These are phyloP conservation scores for Rhodamnia argentea DNA, from an alignment of 345 rosid genomes.

Conservation along the genomic window DNA sequence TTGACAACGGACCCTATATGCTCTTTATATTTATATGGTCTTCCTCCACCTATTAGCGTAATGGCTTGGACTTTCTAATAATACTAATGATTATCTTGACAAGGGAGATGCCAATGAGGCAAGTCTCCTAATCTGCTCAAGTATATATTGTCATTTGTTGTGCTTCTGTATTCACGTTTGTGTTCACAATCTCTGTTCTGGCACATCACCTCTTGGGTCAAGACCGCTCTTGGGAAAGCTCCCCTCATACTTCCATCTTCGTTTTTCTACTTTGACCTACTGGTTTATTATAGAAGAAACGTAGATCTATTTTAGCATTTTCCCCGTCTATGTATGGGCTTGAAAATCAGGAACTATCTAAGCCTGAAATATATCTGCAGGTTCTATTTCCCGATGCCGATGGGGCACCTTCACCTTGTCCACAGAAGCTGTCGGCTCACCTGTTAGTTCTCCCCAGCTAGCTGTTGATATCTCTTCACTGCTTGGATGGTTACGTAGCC, in stretches of 20 bases:
- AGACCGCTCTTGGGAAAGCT: background rate
- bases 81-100: slow-evolving; percentile 75
- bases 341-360: background rate
- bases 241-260: background rate
- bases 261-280: background rate
- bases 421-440: slow-evolving; percentile 18
- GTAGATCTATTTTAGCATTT: background rate
- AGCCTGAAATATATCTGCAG: slow-evolving; percentile 14
- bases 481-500: slow-evolving; percentile 41
- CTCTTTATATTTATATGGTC: too few relatives aligned
- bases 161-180: background rate
- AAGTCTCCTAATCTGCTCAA: slow-evolving; percentile 9
- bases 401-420: slow-evolving; percentile 4
- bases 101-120: slow-evolving; percentile 23
- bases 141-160: background rate
- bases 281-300: background rate
- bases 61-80: too few relatives aligned
- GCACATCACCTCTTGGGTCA: background rate
- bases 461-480: slow-evolving; percentile 54
- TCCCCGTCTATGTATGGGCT: background rate
- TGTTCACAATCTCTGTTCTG: background rate
- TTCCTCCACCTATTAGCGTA: too few relatives aligned
- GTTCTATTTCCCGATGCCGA: slow-evolving; percentile 10
- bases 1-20: too few relatives aligned
- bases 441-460: slow-evolving; percentile 21